Percentiles rank a stretch among this genome's conserved stretches.
These are phyloP conservation scores for Populus tomentosa DNA, from an alignment of 441 rosid genomes.

Conservation along the genomic window DNA sequence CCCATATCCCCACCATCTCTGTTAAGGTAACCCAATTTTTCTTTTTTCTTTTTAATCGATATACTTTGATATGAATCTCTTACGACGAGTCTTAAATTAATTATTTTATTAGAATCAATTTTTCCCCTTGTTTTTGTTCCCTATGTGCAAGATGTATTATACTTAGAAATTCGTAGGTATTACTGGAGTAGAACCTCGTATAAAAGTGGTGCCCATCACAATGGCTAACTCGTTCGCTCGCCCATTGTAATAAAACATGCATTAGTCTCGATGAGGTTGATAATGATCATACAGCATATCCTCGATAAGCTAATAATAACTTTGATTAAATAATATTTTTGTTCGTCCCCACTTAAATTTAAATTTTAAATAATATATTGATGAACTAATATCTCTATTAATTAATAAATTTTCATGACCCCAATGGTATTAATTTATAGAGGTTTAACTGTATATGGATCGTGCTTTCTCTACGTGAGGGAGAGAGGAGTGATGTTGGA, in stretches of 20 bases:
- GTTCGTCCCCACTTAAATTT: too few species aligned
- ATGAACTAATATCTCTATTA: too few species aligned
- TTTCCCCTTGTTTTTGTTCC: neutral
- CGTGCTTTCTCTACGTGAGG: too few species aligned
- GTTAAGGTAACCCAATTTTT: constrained; percentile 45
- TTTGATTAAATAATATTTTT: too few species aligned
- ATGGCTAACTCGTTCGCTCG: neutral
- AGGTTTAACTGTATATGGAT: too few species aligned
- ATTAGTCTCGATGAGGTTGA: neutral
- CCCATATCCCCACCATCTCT: constrained; percentile 53
- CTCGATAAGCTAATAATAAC: neutral
- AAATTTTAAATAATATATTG: too few species aligned
- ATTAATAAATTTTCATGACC: too few species aligned
- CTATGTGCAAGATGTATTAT: too few species aligned
- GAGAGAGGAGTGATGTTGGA: too few species aligned
- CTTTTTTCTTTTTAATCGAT: neutral
- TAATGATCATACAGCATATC: neutral
- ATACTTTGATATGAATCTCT: neutral
- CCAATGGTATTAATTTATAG: too few species aligned
- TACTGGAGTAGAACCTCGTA: neutral
- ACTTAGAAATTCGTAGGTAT: neutral
- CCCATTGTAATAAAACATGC: neutral
- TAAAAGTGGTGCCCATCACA: neutral
- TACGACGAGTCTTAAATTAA: neutral
- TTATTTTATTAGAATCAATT: too few species aligned